phyloP scores from a whole-genome alignment of 2,329 filamentous ascomycete species.

The Stachybotrys elegans region DNA sequence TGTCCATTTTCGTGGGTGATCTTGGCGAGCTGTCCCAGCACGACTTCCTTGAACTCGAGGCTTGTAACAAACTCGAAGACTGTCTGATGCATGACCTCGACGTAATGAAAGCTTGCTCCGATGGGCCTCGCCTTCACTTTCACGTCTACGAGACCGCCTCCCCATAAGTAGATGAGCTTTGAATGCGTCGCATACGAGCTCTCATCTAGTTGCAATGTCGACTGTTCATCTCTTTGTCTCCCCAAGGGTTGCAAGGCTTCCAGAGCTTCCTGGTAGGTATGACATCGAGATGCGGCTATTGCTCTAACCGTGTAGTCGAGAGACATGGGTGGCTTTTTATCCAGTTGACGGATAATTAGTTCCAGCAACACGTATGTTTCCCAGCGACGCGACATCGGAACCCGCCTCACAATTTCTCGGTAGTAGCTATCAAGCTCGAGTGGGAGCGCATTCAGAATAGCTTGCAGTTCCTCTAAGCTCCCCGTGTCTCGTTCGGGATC shows the following conservation, averaged over 20 bases:
- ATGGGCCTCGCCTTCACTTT: not conserved
- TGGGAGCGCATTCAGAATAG: not conserved
- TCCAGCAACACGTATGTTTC: not conserved
- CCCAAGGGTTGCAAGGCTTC: not conserved
- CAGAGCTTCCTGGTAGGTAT: not conserved
- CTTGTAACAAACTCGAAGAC: not conserved
- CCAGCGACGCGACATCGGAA: not conserved
- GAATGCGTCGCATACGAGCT: no score
- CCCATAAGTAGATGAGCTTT: not conserved
- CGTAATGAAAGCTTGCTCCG: not conserved
- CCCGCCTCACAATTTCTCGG: not conserved
- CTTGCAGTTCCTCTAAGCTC: not conserved
- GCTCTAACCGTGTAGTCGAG: not conserved
- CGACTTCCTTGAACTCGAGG: not conserved
- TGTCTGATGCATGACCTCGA: not conserved
- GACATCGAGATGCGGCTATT: not conserved
- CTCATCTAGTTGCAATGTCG: not conserved
- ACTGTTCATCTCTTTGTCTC: not conserved
- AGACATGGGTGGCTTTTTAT: not conserved
- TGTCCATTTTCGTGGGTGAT: not conserved
- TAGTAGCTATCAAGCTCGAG: not conserved
- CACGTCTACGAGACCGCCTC: not conserved
- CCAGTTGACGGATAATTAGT: not conserved
- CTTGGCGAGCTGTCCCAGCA: not conserved
- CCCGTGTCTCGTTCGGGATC: not conserved